Evolutionary conservation across 2,329 filamentous ascomycete genomes (phyloP), one percentile per base, ranked within the genome.

Genomic region (Bipolaris gigantea): DNA sequence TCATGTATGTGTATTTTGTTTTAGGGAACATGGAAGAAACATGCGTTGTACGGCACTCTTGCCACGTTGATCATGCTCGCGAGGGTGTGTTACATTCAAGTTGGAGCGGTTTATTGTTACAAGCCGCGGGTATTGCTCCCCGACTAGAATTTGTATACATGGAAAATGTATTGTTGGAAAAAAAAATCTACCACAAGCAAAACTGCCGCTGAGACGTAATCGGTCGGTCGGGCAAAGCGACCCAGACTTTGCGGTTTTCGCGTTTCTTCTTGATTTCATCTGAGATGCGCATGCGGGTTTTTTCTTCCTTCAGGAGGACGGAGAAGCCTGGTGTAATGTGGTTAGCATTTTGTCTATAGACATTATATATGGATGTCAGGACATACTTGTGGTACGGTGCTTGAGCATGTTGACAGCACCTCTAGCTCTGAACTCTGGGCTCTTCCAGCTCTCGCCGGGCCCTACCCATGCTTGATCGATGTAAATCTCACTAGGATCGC

Each of bases 401-500:
- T 81, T 80, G 74, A 94, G 80, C 32, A 85, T 74, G 66, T 89
- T 84, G 60, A 88, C 83, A 52, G 83, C 80, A 32, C 91, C 91
- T 70, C 90, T 83, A 3, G 91, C 92, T 59, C 93, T 86, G 74
- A 87, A 88, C 63, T 92, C 88, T 5, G 84, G 78, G 41, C 80
- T 78, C 55, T 76, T 77, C 55, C 50, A 61, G 39, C 59, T 59
- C 39, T 59, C 51, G 0, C 90, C 90, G 60, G 89, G 87, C 50
- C 89, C 90, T 40, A 96, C 91, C 93, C 93, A 99, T 4, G 92
- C 91, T 76, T 97, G 86, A 50, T 92, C 89, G 63, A 99, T 83
- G 74, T 97, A 99, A 61, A 97, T 88, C 55, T 84, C 83, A n/a
- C 89, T 89, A 1, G 87, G 86, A 67, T 97, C 89, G 27, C 76